Evolutionary conservation across 2,329 filamentous ascomycete species (phyloP).

Genomic region (Apiospora phragmitis): DNA sequence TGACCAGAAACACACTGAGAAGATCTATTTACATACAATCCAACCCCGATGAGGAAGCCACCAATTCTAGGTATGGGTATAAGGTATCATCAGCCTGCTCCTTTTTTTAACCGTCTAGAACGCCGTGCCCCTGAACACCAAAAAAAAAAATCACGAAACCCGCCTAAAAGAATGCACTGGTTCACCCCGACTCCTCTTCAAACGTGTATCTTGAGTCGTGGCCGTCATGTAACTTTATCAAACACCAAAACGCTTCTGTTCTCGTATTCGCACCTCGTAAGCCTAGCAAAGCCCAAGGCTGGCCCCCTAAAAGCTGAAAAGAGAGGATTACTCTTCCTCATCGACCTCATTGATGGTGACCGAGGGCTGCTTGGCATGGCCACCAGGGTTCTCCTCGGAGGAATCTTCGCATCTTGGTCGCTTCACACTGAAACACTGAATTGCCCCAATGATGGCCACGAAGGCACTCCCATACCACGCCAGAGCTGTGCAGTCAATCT

Average conservation of each 20-base stretch:
- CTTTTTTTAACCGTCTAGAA: neutral
- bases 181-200: neutral
- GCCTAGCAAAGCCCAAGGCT: neutral
- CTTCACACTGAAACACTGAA: constrained; percentile 60
- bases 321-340: constrained; percentile 13
- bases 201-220: neutral
- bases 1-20: neutral
- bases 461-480: constrained; percentile 65
- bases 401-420: constrained; percentile 26
- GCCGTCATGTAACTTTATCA: neutral
- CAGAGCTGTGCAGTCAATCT: constrained; percentile 58
- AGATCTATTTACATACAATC: neutral
- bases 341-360: constrained; percentile 18
- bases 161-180: neutral
- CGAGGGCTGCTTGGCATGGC: constrained; percentile 10
- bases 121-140: neutral
- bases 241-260: neutral
- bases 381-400: constrained; percentile 16
- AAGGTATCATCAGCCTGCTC: neutral
- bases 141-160: neutral
- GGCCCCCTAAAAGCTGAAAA: neutral
- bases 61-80: neutral
- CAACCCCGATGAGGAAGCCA: neutral
- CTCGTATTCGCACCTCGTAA: neutral
- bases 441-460: constrained; percentile 55